These are phyloP conservation scores for Verticillium isaacii DNA, from an alignment of 2,329 filamentous ascomycete genomes.

Conservation along the genomic window DNA sequence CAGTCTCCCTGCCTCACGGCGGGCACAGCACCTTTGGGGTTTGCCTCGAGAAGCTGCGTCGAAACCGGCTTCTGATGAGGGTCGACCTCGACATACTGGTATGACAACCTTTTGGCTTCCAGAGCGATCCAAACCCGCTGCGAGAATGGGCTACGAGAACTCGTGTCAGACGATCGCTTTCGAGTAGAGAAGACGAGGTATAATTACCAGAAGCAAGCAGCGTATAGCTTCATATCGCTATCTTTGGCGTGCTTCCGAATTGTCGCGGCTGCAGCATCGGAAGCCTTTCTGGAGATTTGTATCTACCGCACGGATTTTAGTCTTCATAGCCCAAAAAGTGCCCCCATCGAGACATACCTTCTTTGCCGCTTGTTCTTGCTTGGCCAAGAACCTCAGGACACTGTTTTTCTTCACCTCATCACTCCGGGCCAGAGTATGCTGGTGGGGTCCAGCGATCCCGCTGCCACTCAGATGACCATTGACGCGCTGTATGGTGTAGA, in stretches of 20 bases:
- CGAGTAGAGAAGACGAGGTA: slow-evolving; percentile 2
- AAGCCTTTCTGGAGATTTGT: slow-evolving; percentile 53
- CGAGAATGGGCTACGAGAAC: slow-evolving; percentile 63
- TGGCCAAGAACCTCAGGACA: slow-evolving; percentile 60
- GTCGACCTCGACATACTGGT: slow-evolving; percentile 84
- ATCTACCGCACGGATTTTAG: slow-evolving; percentile 1
- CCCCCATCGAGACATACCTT: slow-evolving; percentile 67
- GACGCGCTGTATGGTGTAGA: slow-evolving; percentile 72
- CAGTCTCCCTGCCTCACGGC: slow-evolving; percentile 74
- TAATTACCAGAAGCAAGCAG: slow-evolving; percentile 75
- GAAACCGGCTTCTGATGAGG: slow-evolving; percentile 65
- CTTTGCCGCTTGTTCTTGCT: slow-evolving; percentile 61
- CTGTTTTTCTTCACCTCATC: slow-evolving; percentile 80
- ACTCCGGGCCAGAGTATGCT: slow-evolving; percentile 67
- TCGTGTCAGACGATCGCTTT: background rate
- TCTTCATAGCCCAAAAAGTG: slow-evolving; percentile 17
- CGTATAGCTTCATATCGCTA: slow-evolving; percentile 70
- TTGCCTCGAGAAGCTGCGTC: slow-evolving; percentile 61
- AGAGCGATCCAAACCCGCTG: slow-evolving; percentile 87
- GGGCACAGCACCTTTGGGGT: slow-evolving; percentile 71
- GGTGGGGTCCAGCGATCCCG: slow-evolving; percentile 66
- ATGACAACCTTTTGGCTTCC: slow-evolving; percentile 70
- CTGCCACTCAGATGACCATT: slow-evolving; percentile 70
- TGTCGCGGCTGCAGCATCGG: slow-evolving; percentile 65
- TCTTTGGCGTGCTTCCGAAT: slow-evolving; percentile 67